Evolutionary conservation across 495 filamentous ascomycete species (phyloP).

Genomic region (Podospora fimiseda): DNA sequence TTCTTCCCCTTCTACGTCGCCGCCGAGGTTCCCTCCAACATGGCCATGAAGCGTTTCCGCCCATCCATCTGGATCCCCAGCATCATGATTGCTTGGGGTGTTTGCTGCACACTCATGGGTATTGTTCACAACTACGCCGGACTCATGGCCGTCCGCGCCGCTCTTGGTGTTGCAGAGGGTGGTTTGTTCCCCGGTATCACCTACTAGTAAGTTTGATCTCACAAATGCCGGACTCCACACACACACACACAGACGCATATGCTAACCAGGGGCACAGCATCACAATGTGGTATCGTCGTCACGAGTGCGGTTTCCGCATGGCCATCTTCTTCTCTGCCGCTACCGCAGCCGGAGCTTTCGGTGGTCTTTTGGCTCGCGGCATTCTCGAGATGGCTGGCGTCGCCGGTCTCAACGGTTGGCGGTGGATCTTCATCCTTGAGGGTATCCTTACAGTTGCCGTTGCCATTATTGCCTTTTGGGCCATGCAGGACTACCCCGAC

Average conservation of each 20-base stretch:
- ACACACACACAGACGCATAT: neutral
- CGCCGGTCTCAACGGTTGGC: slow-evolving; percentile 60
- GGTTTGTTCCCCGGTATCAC: slow-evolving; percentile 77
- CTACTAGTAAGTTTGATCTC: slow-evolving; percentile 42
- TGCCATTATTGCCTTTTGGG: slow-evolving; percentile 51
- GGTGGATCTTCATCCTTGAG: slow-evolving; percentile 72
- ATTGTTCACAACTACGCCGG: slow-evolving; percentile 64
- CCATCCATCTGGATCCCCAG: slow-evolving; percentile 56
- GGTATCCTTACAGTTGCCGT: slow-evolving; percentile 62
- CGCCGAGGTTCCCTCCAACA: slow-evolving; percentile 74
- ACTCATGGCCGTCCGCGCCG: slow-evolving; percentile 64
- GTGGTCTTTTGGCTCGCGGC: slow-evolving; percentile 65
- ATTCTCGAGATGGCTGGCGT: slow-evolving; percentile 61
- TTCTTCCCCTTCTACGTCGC: slow-evolving; percentile 82
- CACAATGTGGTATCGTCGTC: slow-evolving; percentile 62
- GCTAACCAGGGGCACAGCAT: too few species aligned
- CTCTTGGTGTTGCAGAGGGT: slow-evolving; percentile 69
- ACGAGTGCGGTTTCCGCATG: slow-evolving; percentile 58
- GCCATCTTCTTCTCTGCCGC: slow-evolving; percentile 84
- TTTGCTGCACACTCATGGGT: slow-evolving; percentile 62
- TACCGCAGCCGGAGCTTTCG: slow-evolving; percentile 70
- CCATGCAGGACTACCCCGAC: slow-evolving; percentile 74
- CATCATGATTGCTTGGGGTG: slow-evolving; percentile 52
- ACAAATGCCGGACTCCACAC: slow-evolving; percentile 53
- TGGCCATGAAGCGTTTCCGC: slow-evolving; percentile 53